These are phyloP conservation scores for Penicillium robsamsonii DNA, from an alignment of 495 filamentous ascomycete genomes.

Conservation along the genomic window DNA sequence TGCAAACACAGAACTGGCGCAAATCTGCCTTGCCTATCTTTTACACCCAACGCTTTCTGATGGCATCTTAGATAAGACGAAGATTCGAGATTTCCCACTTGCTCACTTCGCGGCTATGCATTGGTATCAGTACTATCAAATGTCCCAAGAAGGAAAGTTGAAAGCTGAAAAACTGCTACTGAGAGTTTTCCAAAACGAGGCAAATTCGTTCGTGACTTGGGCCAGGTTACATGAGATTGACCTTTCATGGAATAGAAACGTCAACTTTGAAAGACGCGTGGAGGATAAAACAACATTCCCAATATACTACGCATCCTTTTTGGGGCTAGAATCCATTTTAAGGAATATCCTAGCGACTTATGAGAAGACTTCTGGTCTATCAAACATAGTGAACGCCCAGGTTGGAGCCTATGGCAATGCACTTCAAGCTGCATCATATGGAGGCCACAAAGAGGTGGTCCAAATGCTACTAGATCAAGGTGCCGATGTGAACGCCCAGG, in stretches of 20 bases:
- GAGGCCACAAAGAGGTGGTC: slow-evolving; percentile 16
- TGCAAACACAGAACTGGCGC: background rate
- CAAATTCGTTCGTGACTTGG: background rate
- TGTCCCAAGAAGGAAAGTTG: slow-evolving; percentile 11
- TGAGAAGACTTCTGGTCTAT: background rate
- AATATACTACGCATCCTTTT: background rate
- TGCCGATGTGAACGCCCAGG: background rate
- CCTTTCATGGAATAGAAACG: background rate
- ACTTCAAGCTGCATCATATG: background rate
- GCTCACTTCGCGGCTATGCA: background rate
- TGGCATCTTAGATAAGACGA: background rate
- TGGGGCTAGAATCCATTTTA: background rate
- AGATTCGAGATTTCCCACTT: background rate
- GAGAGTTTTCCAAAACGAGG: background rate
- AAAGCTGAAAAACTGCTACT: background rate
- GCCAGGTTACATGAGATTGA: background rate
- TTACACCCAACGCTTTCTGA: background rate
- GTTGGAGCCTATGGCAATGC: background rate
- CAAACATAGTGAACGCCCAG: background rate
- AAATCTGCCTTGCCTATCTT: background rate
- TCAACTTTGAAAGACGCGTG: background rate
- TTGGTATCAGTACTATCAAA: background rate
- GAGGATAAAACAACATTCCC: background rate
- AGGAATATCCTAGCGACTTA: background rate
- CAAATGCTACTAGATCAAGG: slow-evolving; percentile 25